Conservation (phyloP, 768 basidiomycete species). For the Thelephora ganbajun region DNA sequence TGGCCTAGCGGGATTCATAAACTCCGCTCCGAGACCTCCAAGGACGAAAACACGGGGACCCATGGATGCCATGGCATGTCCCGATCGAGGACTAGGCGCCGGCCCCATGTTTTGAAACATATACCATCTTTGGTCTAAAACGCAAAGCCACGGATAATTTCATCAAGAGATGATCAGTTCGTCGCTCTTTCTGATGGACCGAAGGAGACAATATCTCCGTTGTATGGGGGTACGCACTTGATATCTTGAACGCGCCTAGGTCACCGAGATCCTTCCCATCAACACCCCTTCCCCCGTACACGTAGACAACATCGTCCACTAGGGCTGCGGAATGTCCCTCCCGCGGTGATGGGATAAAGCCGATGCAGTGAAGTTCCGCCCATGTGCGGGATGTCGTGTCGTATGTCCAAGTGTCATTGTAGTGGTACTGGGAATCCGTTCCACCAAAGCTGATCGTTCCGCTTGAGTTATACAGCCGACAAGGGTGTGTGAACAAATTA, state of each 20-base stretch:
- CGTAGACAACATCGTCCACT: constrained; percentile 94
- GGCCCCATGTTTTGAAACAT: constrained; percentile 99
- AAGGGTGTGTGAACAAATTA: constrained; percentile 7
- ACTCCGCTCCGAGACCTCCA: constrained; percentile 93
- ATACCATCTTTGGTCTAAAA: constrained; percentile 89
- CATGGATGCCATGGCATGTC: constrained; percentile 96
- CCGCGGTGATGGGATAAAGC: constrained; percentile 88
- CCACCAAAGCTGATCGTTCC: constrained; percentile 70
- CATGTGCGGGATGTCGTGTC: constrained; percentile 69
- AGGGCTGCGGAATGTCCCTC: constrained; percentile 95
- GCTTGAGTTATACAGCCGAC: background rate
- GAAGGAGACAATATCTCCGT: background rate
- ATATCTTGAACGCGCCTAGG: constrained; percentile 92
- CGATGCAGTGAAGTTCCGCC: constrained; percentile 91
- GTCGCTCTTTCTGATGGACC: background rate
- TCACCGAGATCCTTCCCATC: constrained; percentile 94
- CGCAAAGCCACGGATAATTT: background rate
- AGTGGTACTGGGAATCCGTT: constrained; percentile 96
- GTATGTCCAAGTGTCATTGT: constrained; percentile 97
- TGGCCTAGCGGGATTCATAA: constrained; percentile 51
- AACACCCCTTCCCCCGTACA: constrained; percentile 94
- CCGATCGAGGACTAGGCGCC: constrained; percentile 80
- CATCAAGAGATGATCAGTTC: background rate
- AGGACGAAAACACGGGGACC: constrained; percentile 84
- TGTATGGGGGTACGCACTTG: constrained; percentile 47